Conservation (phyloP, 164 flowering plant species). For the Protea cynaroides region DNA sequence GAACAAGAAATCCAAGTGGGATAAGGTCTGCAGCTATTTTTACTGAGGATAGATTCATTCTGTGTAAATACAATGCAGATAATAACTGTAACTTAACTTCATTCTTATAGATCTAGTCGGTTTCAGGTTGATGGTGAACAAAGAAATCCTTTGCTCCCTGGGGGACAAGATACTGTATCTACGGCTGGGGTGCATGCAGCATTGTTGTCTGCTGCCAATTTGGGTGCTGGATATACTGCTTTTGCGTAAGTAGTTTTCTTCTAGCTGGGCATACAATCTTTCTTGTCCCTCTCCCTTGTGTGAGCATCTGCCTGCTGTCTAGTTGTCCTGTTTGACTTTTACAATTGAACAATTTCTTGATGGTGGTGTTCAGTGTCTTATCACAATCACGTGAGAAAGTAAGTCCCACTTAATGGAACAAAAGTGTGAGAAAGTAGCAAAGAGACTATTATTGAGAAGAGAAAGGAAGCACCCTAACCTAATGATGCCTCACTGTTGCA, state of each 20-base stretch:
- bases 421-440: too few relatives aligned
- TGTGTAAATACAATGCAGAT: not conserved
- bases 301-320: too few relatives aligned
- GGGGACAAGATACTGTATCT: conserved; percentile 49
- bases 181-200: conserved; percentile 55
- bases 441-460: too few relatives aligned
- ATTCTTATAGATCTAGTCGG: not conserved
- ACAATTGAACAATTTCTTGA: too few relatives aligned
- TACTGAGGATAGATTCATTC: not conserved
- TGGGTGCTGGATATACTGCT: conserved; percentile 79
- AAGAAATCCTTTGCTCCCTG: conserved; percentile 37
- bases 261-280: not conserved
- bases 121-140: conserved; percentile 75
- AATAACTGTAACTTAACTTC: not conserved
- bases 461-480: too few relatives aligned
- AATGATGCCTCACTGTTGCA: too few relatives aligned
- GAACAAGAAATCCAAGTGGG: conserved; percentile 97
- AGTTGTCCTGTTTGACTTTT: too few relatives aligned
- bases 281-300: not conserved
- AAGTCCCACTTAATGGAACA: too few relatives aligned
- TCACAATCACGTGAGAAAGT: too few relatives aligned
- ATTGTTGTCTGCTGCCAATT: conserved; percentile 57
- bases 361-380: too few relatives aligned
- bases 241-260: conserved; percentile 56
- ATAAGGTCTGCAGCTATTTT: conserved; percentile 50